Conservation (phyloP, 208 protist genomes). For the Crithidia thermophila region DNA sequence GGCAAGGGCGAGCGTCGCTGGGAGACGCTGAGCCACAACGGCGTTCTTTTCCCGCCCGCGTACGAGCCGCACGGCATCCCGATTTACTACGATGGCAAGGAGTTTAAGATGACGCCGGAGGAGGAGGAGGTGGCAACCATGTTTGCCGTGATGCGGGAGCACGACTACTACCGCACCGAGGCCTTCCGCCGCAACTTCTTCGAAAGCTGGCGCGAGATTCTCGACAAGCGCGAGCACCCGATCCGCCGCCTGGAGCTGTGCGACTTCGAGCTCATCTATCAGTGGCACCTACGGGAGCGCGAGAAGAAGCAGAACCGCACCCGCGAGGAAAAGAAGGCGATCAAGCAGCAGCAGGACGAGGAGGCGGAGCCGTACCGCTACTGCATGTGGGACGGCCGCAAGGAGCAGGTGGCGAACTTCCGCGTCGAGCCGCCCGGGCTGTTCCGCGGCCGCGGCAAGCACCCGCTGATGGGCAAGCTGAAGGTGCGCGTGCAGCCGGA, state of each 20-base stretch:
- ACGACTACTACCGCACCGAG: slow-evolving; percentile 96
- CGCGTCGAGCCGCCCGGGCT: slow-evolving; percentile 98
- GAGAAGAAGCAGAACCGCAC: slow-evolving; percentile 88
- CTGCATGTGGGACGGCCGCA: slow-evolving; percentile 94
- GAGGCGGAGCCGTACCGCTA: slow-evolving; percentile 91
- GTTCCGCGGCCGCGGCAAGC: slow-evolving; percentile 98
- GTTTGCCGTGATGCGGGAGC: slow-evolving; percentile 95
- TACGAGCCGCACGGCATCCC: slow-evolving; percentile 97
- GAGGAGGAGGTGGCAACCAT: slow-evolving; percentile 99
- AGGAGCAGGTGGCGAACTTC: slow-evolving; percentile 98
- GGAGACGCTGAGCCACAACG: slow-evolving; percentile 97
- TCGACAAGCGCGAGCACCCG: slow-evolving; percentile 88
- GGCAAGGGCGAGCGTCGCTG: slow-evolving; percentile 89
- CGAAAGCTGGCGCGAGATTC: slow-evolving; percentile 89
- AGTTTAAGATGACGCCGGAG: slow-evolving; percentile 92
- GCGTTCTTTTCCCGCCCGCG: slow-evolving; percentile 96
- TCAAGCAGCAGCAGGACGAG: slow-evolving; percentile 81
- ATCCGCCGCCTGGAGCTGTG: slow-evolving; percentile 96
- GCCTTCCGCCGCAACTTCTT: slow-evolving; percentile 99
- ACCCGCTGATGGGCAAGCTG: slow-evolving; percentile 96
- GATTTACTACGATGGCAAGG: slow-evolving; percentile 94
- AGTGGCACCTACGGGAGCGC: slow-evolving; percentile 87
- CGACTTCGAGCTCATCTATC: slow-evolving; percentile 97
- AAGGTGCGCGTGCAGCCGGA: slow-evolving; percentile 97
- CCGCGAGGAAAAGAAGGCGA: slow-evolving; percentile 95